Percentiles rank a stretch among this genome's conserved stretches.
These are phyloP conservation scores for Termitomyces sp. DNA, from an alignment of 768 basidiomycete species.

Conservation along the genomic window DNA sequence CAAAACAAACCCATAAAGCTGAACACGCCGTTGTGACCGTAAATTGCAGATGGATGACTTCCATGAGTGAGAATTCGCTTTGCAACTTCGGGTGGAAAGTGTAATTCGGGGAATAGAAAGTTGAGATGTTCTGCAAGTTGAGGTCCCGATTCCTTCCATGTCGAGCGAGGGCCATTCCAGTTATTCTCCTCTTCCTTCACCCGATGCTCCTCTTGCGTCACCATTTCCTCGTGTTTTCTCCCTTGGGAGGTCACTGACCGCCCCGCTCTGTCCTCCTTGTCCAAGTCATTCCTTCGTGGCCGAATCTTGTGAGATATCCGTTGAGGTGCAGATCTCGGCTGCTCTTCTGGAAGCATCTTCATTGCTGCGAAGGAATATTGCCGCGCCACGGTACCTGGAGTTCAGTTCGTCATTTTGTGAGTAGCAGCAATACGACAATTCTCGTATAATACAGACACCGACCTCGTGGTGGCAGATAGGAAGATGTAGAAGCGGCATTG, in stretches of 20 bases:
- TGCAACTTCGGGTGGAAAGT: constrained; percentile 71
- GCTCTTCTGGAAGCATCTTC: constrained; percentile 21
- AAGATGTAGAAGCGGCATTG: constrained; percentile 11
- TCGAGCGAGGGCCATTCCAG: constrained; percentile 14
- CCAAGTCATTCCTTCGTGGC: constrained; percentile 8
- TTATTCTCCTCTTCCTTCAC: constrained; percentile 10
- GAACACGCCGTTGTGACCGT: constrained; percentile 72
- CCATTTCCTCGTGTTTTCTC: not conserved
- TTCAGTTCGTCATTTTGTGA: constrained; percentile 2
- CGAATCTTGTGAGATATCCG: constrained; percentile 10
- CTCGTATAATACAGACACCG: constrained; percentile 9
- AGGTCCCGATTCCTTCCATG: constrained; percentile 18
- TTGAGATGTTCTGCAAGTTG: constrained; percentile 47
- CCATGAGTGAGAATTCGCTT: constrained; percentile 75
- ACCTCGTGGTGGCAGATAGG: constrained; percentile 19
- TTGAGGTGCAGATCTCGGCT: constrained; percentile 13
- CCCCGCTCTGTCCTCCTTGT: not conserved
- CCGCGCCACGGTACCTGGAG: constrained; percentile 19
- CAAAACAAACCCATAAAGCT: constrained; percentile 65
- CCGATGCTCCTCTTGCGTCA: not conserved
- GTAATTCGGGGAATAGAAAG: constrained; percentile 57
- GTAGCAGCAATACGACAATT: constrained; percentile 11
- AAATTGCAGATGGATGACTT: constrained; percentile 64
- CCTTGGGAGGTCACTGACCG: not conserved
- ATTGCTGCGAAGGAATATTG: constrained; percentile 28